Conservation (phyloP, 805 yeast genomes). For the Vanderwaltozyma tropicalis region DNA sequence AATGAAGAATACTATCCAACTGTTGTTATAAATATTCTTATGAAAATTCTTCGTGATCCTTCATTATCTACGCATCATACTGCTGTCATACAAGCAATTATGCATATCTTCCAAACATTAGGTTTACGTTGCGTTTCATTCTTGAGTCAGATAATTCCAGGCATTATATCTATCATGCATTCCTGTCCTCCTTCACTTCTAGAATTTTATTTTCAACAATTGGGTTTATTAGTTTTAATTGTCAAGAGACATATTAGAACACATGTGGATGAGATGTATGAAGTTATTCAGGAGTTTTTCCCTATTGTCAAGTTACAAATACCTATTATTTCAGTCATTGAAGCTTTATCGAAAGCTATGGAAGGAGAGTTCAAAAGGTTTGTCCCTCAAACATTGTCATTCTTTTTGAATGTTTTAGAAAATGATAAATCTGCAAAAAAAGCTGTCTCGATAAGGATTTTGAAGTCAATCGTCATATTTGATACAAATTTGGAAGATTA, state of each 20-base stretch:
- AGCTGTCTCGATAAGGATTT: slow-evolving; percentile 57
- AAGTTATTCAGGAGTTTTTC: slow-evolving; percentile 66
- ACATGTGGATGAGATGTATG: slow-evolving; percentile 64
- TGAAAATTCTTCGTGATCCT: slow-evolving; percentile 76
- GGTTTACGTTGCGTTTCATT: slow-evolving; percentile 88
- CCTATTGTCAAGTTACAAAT: slow-evolving; percentile 53
- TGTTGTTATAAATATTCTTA: slow-evolving; percentile 76
- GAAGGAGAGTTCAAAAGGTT: slow-evolving; percentile 88
- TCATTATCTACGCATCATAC: slow-evolving; percentile 82
- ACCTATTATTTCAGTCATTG: slow-evolving; percentile 70
- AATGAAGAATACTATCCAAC: slow-evolving; percentile 91
- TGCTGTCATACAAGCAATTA: slow-evolving; percentile 86
- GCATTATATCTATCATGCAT: slow-evolving; percentile 75
- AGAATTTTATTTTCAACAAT: slow-evolving; percentile 82
- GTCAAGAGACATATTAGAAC: slow-evolving; percentile 89
- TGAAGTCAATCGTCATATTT: slow-evolving; percentile 75
- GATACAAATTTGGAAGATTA: slow-evolving; percentile 85
- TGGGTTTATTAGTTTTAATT: slow-evolving; percentile 66
- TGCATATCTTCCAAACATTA: slow-evolving; percentile 80
- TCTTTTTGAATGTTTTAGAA: slow-evolving; percentile 67
- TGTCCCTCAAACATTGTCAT: slow-evolving; percentile 65
- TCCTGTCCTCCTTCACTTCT: slow-evolving; percentile 68
- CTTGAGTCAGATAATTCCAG: slow-evolving; percentile 78
- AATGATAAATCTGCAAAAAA: slow-evolving; percentile 54
- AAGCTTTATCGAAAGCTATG: slow-evolving; percentile 72